Base-by-base conservation (phyloP, 345 rosid genomes). In the Eutrema yunnanense region DNA sequence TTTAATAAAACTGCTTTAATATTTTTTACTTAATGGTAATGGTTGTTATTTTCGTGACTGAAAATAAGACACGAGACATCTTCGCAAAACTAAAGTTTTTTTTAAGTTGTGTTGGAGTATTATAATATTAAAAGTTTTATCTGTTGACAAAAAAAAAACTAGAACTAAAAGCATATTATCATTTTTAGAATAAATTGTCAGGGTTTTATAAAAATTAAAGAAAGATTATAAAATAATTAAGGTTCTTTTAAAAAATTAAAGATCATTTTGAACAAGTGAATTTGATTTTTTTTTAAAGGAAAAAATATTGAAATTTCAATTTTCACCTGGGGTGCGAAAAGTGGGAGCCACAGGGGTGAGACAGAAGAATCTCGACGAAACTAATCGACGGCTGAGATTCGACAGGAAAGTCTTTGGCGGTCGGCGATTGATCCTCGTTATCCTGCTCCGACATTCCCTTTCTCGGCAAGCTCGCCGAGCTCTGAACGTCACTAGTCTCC, bases 271-370 rank as follows among this genome's bases (percentile, higher is more conserved):
- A 33, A 33, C 26, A 33, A 6, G 36, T 4, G 36, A 33, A 33
- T 33, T 3, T 33, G 9, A 9, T 10, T 10, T 5, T 50, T 4
- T 22, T 22, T 22, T 22, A 1, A 22, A 1, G 26, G 0, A 22
- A 22, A 50, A 50, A 9, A 50, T 3, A 51, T 9, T 3, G 33
- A 51, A 51, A 22, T 9, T 51, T 27, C 56, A 51, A 27, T 27
- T 68, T 58, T 74, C 81, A 88, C 94, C 91, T 86, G 90, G 77
- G 73, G 74, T 84, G 84, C 69, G 86, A 84, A 78, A 88, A 86
- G 19, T 71, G 41, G 52, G 82, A 81, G 76, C 89, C 81, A 77
- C 77, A 67, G 54, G 78, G 69, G 6, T 86, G 84, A 27, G 86
- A 73, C 47, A 78, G 78, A 61, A 88, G 44, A 62, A 79, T 82